Percentiles rank a stretch among this genome's conserved stretches.
These are phyloP conservation scores for Paraconiothyrium brasiliense DNA, from an alignment of 2,329 filamentous ascomycete genomes.

Conservation along the genomic window DNA sequence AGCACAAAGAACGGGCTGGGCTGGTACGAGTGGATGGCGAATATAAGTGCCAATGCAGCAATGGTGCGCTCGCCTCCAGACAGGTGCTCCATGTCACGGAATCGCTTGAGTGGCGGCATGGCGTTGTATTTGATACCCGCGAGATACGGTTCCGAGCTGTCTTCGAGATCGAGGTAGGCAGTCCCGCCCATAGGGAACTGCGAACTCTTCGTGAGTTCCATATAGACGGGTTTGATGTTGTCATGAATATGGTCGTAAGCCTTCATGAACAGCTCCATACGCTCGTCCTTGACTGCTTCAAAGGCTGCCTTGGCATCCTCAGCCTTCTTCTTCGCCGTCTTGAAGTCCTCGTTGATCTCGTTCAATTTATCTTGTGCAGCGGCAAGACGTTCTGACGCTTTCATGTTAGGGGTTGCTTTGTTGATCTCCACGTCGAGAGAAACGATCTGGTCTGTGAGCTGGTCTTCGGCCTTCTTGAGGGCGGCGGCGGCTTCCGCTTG, in stretches of 20 bases:
- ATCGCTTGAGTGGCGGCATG: slow-evolving; percentile 97
- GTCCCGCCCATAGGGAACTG: slow-evolving; percentile 93
- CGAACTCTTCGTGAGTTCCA: slow-evolving; percentile 88
- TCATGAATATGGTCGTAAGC: slow-evolving; percentile 95
- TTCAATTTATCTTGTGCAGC: slow-evolving; percentile 84
- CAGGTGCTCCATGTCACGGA: slow-evolving; percentile 98
- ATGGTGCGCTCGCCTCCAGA: slow-evolving; percentile 99
- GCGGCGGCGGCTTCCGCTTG: slow-evolving; percentile 29
- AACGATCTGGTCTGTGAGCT: slow-evolving; percentile 79
- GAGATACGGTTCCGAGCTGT: slow-evolving; percentile 95
- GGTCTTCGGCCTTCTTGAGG: slow-evolving; percentile 67
- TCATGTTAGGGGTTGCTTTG: slow-evolving; percentile 96
- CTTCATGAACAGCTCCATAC: slow-evolving; percentile 92
- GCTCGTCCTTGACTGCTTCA: slow-evolving; percentile 79
- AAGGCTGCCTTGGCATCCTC: slow-evolving; percentile 84
- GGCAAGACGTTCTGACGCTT: slow-evolving; percentile 89
- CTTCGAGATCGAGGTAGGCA: slow-evolving; percentile 91
- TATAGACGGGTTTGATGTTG: slow-evolving; percentile 93
- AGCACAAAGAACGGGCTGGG: slow-evolving; percentile 97
- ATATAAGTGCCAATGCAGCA: slow-evolving; percentile 93
- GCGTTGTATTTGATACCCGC: slow-evolving; percentile 98
- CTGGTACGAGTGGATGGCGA: slow-evolving; percentile 96
- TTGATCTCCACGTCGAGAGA: slow-evolving; percentile 81
- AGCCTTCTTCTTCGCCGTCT: slow-evolving; percentile 79
- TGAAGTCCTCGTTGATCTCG: slow-evolving; percentile 87